Percentiles rank a stretch among this genome's conserved stretches.
Evolutionary conservation across 1,284 basidiomycete genomes (phyloP).

Genomic region (Pseudozyma pruni): DNA sequence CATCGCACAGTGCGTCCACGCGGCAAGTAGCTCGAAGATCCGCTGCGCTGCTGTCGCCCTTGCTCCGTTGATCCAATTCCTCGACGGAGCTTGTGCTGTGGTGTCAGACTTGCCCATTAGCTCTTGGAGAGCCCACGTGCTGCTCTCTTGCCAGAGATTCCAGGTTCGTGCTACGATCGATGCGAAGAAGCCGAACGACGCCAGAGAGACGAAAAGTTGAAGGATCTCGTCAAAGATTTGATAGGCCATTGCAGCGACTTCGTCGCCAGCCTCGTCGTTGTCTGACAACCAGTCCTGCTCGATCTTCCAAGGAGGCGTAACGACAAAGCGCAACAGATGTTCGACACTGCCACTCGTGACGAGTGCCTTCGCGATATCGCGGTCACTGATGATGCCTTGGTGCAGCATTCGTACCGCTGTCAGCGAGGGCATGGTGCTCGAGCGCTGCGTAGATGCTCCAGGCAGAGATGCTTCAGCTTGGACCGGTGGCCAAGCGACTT

Average conservation of each 20-base stretch:
- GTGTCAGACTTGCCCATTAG: not conserved
- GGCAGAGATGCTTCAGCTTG: slow-evolving; percentile 1
- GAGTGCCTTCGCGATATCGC: slow-evolving; percentile 76
- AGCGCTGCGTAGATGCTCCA: not conserved
- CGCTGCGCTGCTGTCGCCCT: slow-evolving; percentile 26
- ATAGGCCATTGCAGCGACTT: slow-evolving; percentile 66
- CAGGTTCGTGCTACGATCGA: slow-evolving; percentile 72
- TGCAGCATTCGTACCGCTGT: slow-evolving; percentile 74
- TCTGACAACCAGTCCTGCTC: slow-evolving; percentile 25
- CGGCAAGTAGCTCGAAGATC: slow-evolving; percentile 72
- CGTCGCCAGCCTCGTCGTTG: slow-evolving; percentile 67
- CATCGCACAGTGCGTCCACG: slow-evolving; percentile 83
- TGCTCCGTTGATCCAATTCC: slow-evolving; percentile 16
- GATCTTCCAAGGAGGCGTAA: slow-evolving; percentile 73
- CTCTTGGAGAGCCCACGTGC: slow-evolving; percentile 35
- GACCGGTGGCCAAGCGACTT: slow-evolving; percentile 38
- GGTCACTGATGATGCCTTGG: slow-evolving; percentile 75
- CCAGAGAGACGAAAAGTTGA: slow-evolving; percentile 76
- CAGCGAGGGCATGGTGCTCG: slow-evolving; percentile 19
- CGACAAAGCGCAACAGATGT: slow-evolving; percentile 80
- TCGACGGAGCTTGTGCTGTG: not conserved
- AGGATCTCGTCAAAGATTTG: slow-evolving; percentile 67
- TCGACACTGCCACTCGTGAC: slow-evolving; percentile 72
- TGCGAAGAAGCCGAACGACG: slow-evolving; percentile 80
- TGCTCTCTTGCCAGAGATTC: slow-evolving; percentile 36